phyloP scores from a whole-genome alignment of 139 green algal genomes.

The Coccomyxa sp. region DNA sequence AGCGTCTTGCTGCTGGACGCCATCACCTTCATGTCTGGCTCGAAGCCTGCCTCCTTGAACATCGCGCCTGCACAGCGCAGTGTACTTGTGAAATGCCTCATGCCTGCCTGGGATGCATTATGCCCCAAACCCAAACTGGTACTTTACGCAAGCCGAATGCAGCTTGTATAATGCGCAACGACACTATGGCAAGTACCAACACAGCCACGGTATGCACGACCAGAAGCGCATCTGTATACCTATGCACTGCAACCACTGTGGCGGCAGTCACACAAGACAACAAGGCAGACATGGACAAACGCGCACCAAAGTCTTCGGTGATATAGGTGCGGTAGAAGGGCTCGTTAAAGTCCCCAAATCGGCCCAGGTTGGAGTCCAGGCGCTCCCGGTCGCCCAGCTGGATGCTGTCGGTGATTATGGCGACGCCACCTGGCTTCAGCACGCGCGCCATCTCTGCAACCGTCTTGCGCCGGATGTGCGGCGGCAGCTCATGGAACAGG shows the following conservation, averaged over 20 bases:
- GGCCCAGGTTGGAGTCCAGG: slow-evolving; percentile 41
- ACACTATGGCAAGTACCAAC: background rate
- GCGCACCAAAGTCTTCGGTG: slow-evolving; percentile 25
- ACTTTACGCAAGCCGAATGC: slow-evolving; percentile 12
- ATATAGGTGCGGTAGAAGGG: slow-evolving; percentile 67
- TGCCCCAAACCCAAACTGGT: background rate
- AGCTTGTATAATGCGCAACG: background rate
- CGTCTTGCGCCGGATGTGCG: slow-evolving; percentile 27
- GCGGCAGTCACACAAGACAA: background rate
- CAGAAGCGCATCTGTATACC: background rate
- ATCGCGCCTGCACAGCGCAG: slow-evolving; percentile 27
- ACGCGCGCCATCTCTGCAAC: slow-evolving; percentile 71
- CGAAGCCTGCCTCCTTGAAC: slow-evolving; percentile 58
- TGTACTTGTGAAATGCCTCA: too few species aligned
- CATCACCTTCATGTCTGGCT: slow-evolving; percentile 63
- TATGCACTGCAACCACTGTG: background rate
- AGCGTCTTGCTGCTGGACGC: slow-evolving; percentile 58
- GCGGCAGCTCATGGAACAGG: slow-evolving; percentile 86
- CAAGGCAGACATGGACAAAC: background rate
- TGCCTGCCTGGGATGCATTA: background rate
- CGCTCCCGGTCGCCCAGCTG: slow-evolving; percentile 56
- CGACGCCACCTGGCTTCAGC: slow-evolving; percentile 68
- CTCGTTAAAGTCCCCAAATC: slow-evolving; percentile 73
- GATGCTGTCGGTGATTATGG: slow-evolving; percentile 47
- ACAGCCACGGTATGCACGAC: background rate